These are phyloP conservation scores for Talaromyces thailandensis DNA, from an alignment of 495 filamentous ascomycete species.

Conservation along the genomic window DNA sequence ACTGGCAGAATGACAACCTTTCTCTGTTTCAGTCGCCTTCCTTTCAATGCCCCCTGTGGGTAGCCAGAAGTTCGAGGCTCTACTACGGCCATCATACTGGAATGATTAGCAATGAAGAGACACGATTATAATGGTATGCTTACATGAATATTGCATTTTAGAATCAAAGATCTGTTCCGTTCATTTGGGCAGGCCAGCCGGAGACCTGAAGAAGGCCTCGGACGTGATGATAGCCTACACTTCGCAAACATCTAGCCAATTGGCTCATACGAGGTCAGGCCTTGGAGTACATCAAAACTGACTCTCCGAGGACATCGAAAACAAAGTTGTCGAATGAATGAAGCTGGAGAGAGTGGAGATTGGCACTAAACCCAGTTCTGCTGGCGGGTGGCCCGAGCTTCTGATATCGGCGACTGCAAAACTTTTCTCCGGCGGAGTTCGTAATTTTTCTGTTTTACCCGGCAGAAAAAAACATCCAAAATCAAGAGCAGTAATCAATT, in stretches of 20 bases:
- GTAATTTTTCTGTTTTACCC: neutral
- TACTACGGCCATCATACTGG: conserved; percentile 47
- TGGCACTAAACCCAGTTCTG: neutral
- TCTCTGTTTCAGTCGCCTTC: conserved; percentile 38
- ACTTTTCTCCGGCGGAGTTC: conserved; percentile 23
- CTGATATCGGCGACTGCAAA: conserved; percentile 10
- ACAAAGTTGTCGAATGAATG: neutral
- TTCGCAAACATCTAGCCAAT: conserved; percentile 3
- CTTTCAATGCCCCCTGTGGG: conserved; percentile 65
- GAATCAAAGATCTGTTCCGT: neutral
- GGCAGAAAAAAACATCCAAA: conserved; percentile 8
- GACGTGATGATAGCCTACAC: neutral
- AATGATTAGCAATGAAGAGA: conserved; percentile 2
- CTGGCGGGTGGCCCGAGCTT: conserved; percentile 10
- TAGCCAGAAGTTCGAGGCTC: conserved; percentile 68
- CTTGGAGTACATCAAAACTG: neutral
- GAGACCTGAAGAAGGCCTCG: neutral
- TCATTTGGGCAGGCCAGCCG: neutral
- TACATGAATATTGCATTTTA: conserved; percentile 15
- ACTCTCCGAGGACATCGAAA: neutral
- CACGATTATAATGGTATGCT: conserved; percentile 7
- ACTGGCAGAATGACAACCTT: conserved; percentile 12
- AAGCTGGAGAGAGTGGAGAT: neutral
- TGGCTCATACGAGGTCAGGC: neutral
- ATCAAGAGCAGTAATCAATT: neutral